Base-by-base conservation (phyloP, 2,329 filamentous ascomycete species). In the Penicillium italicum region DNA sequence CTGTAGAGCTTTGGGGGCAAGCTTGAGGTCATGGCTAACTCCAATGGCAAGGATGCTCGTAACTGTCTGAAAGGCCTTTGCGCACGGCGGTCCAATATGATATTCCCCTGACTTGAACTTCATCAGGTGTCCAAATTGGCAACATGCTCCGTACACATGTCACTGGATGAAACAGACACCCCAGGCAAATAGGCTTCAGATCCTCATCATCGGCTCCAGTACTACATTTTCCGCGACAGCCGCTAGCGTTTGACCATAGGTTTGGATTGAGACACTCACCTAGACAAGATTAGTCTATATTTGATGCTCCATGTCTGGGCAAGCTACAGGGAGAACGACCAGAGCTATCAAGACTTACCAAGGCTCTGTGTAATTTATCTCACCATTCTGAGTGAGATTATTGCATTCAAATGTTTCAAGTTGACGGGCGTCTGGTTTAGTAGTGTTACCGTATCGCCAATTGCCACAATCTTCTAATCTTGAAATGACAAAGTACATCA, bases 241-340 rank as follows among this genome's bases (percentile, higher is more conserved):
- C 47, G 34, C 53, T 55, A 51, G 53, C n/a, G 47, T 40, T 33
- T 34, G 47, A 51, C 47, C 28, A 55, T 51, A 55, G 22, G 26
- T 45, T 30, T 34, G 30, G 20, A 55, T 30, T 38, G 47, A 51
- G 28, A 51, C 30, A 34, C 26, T 24, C 28, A 45, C 16, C 38
- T 22, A 20, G 26, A 33, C 40, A 51, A 26, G 40, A 34, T 30
- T 14, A 8, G 24, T 41, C 4, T 41, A 41, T 42, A 42, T 9
- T 42, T 22, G 10, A 10, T 26, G 34, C 26, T 8, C 26, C 6
- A 6, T 8, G 8, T 6, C 26, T 9, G 10, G 44, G 5, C n/a
- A 40, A 22, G 36, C 24, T 24, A 50, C 11, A 22, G n/a, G 24
- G 11, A 2, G 14, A 20, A 33, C 28, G 10, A 16, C 14, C 9